Percentiles rank a stretch among this genome's conserved stretches.
phyloP scores from a whole-genome alignment of 2,329 filamentous ascomycete species.

The Cryphonectria nitschkei region DNA sequence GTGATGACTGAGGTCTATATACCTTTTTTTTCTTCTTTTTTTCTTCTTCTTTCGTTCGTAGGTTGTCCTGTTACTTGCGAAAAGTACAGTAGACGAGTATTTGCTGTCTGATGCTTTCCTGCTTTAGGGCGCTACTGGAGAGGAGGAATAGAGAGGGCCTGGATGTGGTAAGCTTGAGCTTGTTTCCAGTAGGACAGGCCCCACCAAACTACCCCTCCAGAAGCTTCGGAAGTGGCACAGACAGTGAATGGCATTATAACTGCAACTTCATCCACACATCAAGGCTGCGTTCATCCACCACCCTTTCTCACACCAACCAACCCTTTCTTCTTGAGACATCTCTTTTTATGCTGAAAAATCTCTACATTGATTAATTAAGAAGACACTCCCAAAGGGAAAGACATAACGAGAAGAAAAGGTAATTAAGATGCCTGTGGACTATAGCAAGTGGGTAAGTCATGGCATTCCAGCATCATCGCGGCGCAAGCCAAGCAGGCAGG shows the following conservation, averaged over 20 bases:
- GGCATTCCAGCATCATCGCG: background rate
- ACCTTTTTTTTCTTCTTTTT: background rate
- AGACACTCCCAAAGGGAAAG: too few relatives aligned
- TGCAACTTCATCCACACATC: background rate
- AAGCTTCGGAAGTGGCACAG: conserved; percentile 3
- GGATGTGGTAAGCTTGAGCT: background rate
- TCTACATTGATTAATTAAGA: background rate
- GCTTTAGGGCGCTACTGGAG: too few relatives aligned
- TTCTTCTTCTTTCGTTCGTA: background rate
- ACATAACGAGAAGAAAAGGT: background rate
- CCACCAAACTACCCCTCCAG: conserved; percentile 14
- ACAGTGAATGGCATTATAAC: background rate
- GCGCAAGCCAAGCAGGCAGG: conserved; percentile 14
- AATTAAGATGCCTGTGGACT: conserved; percentile 51
- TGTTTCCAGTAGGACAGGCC: background rate
- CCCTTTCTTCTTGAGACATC: background rate
- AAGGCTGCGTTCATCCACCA: background rate
- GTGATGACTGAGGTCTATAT: background rate
- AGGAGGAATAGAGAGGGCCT: too few relatives aligned
- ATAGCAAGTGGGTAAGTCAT: conserved; percentile 66
- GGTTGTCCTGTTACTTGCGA: background rate
- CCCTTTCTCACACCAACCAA: background rate
- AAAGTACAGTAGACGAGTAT: too few relatives aligned
- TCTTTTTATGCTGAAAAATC: background rate
- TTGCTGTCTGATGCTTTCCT: too few relatives aligned